These are phyloP conservation scores for Petunia axillaris DNA, from an alignment of 257 asterid genomes.

Conservation along the genomic window DNA sequence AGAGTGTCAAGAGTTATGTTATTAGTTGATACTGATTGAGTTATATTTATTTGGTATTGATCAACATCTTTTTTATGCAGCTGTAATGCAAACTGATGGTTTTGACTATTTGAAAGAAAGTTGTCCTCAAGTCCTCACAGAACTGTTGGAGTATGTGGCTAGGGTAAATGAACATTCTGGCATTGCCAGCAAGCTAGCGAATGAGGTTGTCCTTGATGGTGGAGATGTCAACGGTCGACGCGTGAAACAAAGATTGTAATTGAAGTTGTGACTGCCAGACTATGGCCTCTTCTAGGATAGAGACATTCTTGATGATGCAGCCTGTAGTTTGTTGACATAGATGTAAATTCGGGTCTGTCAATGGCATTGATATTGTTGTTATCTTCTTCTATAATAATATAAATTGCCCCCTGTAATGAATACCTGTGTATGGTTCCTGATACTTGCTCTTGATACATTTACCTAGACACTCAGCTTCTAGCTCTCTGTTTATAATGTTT, in stretches of 20 bases:
- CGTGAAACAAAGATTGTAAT: conserved; percentile 76
- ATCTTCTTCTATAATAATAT: conserved; percentile 11
- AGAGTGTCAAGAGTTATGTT: neutral
- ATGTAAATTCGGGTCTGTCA: conserved; percentile 22
- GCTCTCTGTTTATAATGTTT: conserved; percentile 2
- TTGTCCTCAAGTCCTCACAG: conserved; percentile 80
- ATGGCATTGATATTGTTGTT: conserved; percentile 15
- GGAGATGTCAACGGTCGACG: conserved; percentile 82
- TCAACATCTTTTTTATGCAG: conserved; percentile 49
- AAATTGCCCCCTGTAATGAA: neutral
- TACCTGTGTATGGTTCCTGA: neutral
- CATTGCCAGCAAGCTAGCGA: conserved; percentile 57
- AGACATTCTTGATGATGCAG: neutral
- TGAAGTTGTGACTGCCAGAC: conserved; percentile 20
- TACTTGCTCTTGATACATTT: conserved; percentile 15
- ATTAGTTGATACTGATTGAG: conserved; percentile 16
- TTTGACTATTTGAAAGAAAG: conserved; percentile 89
- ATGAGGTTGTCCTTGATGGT: conserved; percentile 64
- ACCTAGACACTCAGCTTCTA: neutral
- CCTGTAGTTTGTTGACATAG: conserved; percentile 22
- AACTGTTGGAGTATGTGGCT: conserved; percentile 88
- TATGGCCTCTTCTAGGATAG: conserved; percentile 3
- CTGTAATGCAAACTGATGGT: conserved; percentile 98
- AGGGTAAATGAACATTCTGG: conserved; percentile 66
- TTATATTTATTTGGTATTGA: conserved; percentile 5